phyloP scores from a whole-genome alignment of 116 monocot species.

The Iris pallida region DNA sequence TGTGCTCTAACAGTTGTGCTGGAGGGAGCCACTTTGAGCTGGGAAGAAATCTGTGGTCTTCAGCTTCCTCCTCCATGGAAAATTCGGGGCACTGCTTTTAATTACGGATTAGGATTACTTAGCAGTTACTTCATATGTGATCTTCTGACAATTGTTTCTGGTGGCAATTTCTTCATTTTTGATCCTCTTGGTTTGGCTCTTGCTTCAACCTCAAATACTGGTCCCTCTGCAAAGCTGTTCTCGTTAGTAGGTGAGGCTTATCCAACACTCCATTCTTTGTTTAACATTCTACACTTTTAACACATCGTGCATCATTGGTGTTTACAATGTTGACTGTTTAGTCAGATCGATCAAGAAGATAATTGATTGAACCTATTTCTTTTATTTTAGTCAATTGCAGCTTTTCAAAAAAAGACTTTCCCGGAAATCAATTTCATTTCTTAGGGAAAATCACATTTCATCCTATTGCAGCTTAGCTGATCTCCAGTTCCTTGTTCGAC shows the following conservation, averaged over 20 bases:
- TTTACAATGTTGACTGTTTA: neutral
- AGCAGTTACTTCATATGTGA: constrained; percentile 80
- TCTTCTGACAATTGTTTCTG: constrained; percentile 74
- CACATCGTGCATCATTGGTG: neutral
- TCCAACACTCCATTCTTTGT: constrained; percentile 1
- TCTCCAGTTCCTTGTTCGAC: too few species aligned
- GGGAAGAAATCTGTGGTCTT: constrained; percentile 72
- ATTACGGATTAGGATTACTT: constrained; percentile 88
- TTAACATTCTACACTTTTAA: neutral
- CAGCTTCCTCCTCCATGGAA: constrained; percentile 96
- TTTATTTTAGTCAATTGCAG: too few species aligned
- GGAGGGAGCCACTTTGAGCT: constrained; percentile 71
- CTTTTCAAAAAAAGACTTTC: too few species aligned
- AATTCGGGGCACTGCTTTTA: constrained; percentile 56
- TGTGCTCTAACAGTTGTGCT: constrained; percentile 67
- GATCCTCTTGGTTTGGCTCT: constrained; percentile 92
- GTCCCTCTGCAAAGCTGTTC: constrained; percentile 77
- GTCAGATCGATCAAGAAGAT: too few species aligned
- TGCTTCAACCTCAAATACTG: constrained; percentile 44
- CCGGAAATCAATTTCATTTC: too few species aligned
- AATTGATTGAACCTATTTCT: too few species aligned
- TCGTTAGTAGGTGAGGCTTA: constrained; percentile 57
- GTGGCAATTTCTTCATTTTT: constrained; percentile 82
- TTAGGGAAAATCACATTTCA: too few species aligned
- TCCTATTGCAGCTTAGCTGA: too few species aligned